Percentiles rank a stretch among this genome's conserved stretches.
Conservation (phyloP, 495 filamentous ascomycete genomes). For the Talaromyces liani region DNA sequence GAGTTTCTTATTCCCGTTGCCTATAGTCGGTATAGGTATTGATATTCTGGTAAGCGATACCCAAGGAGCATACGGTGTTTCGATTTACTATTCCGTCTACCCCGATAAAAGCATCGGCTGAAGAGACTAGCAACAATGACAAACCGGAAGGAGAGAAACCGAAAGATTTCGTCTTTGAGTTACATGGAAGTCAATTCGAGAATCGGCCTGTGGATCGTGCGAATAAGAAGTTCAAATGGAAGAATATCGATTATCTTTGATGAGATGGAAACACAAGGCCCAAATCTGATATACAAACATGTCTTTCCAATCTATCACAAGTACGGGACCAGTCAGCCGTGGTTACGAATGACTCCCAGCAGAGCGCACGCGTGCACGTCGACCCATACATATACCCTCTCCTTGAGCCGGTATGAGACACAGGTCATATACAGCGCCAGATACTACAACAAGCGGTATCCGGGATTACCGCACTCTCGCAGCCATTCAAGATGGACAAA, state of each 20-base stretch:
- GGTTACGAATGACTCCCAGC: not conserved
- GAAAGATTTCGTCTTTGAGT: slow-evolving; percentile 64
- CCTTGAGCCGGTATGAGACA: not conserved
- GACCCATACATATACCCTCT: not conserved
- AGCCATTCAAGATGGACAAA: not conserved
- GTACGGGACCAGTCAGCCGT: not conserved
- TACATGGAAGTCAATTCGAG: slow-evolving; percentile 83
- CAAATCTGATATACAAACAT: not conserved
- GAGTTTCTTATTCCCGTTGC: slow-evolving; percentile 16
- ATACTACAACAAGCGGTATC: not conserved
- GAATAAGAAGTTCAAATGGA: slow-evolving; percentile 82
- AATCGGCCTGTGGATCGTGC: slow-evolving; percentile 75
- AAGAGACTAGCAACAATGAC: slow-evolving; percentile 10
- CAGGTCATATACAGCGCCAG: not conserved
- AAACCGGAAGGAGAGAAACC: slow-evolving; percentile 7
- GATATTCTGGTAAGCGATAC: slow-evolving; percentile 45
- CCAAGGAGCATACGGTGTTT: slow-evolving; percentile 87
- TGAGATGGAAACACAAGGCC: not conserved
- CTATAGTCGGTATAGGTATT: not conserved
- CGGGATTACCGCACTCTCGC: not conserved
- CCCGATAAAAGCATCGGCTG: slow-evolving; percentile 10
- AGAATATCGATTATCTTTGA: slow-evolving; percentile 63
- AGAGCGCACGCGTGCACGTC: not conserved
- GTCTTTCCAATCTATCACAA: not conserved
- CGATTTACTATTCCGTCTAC: slow-evolving; percentile 60